Evolutionary conservation across 139 green algal species (phyloP).

Genomic region (Trebouxia sp.): DNA sequence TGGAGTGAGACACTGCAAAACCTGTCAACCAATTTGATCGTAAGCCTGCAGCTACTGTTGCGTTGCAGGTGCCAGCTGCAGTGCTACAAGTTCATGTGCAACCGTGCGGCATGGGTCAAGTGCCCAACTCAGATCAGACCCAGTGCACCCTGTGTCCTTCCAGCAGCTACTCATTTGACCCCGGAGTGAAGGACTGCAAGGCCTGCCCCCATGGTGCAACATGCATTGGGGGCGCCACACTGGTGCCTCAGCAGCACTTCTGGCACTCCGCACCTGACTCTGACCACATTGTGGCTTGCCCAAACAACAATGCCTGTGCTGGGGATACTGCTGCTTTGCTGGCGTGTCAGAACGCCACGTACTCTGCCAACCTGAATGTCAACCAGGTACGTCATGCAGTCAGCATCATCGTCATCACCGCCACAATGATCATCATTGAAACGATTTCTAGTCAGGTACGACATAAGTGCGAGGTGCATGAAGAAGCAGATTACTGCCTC

Average conservation of each 20-base stretch:
- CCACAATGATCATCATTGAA: no score
- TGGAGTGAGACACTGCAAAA: not conserved
- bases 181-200: not conserved
- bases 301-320: conserved; percentile 1
- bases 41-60: not conserved
- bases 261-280: not conserved
- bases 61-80: not conserved
- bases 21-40: not conserved
- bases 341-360: not conserved
- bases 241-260: not conserved
- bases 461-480: no score
- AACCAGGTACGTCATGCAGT: not conserved
- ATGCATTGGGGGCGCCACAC: not conserved
- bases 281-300: not conserved
- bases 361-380: not conserved
- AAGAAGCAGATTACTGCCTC: no score
- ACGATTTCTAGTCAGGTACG: no score
- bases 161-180: not conserved
- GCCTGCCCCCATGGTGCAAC: not conserved
- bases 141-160: not conserved
- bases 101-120: not conserved
- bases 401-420: no score
- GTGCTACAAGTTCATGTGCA: not conserved
- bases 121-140: not conserved
- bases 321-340: not conserved